Conservation (phyloP, 2,329 filamentous ascomycete genomes). For the Botrytis fabae region DNA sequence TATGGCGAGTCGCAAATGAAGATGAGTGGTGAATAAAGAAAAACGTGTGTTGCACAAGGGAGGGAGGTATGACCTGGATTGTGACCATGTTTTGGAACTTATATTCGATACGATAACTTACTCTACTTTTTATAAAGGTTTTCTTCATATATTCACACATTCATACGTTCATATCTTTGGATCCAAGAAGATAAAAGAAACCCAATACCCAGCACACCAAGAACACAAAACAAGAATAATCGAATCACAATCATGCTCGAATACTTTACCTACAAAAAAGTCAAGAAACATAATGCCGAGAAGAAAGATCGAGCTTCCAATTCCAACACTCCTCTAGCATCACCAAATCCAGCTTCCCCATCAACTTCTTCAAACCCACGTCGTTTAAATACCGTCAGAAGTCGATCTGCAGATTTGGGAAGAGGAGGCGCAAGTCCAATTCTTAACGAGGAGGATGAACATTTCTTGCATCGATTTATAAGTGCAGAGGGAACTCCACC, state of each 20-base stretch:
- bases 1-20: neutral
- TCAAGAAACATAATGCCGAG: conserved; percentile 58
- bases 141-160: neutral
- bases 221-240: neutral
- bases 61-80: conserved; percentile 4
- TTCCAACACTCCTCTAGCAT: conserved; percentile 22
- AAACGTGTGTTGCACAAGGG: conserved; percentile 5
- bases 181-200: neutral
- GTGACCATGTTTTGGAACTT: neutral
- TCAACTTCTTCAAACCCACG: conserved; percentile 1
- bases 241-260: conserved; percentile 55
- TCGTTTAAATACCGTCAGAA: conserved; percentile 4
- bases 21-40: conserved; percentile 6
- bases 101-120: conserved; percentile 1
- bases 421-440: conserved; percentile 43
- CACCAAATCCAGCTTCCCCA: conserved; percentile 1
- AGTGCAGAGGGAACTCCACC: conserved; percentile 51
- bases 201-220: neutral
- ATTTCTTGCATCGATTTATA: conserved; percentile 58
- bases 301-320: conserved; percentile 39
- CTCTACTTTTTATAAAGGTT: neutral
- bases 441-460: conserved; percentile 57
- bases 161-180: neutral
- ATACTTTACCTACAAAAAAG: conserved; percentile 62
- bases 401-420: conserved; percentile 24